Evolutionary conservation across 257 asterid species (phyloP), one percentile per base, ranked within the genome.

Genomic region (Rubia yunnanensis): DNA sequence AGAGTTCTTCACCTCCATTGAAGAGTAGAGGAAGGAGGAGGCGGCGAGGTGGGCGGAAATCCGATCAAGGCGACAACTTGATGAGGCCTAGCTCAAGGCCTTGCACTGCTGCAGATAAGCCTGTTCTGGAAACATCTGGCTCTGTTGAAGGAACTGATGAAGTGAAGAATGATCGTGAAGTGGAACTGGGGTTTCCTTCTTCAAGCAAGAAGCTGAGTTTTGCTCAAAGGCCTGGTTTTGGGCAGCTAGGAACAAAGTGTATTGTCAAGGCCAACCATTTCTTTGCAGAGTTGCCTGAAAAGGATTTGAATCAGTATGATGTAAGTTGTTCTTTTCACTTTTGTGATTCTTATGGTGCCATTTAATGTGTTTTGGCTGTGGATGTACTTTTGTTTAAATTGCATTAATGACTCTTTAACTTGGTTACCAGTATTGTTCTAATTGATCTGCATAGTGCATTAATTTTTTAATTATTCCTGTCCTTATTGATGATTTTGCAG

Each of bases 251-350:
- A 77, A 84, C 96, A 63, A 94, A 78, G 72, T 94, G 99, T 70
- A 81, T 90, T 63, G 99, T 94, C 36, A 94, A 94, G 85, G 99
- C 99, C 62, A 94, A 94, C 83, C 96, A 94, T 85, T 94, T 94
- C 86, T 78, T 86, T 68, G 92, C 96, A 35, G 95, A 90, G 73
- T 76, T 94, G 70, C 98, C 99, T 31, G 79, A 90, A 80, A 94
- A 94, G 85, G 99, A 94, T 74, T 80, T 94, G 74, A 88, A 82
- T 75, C 97, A 94, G 64, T 94, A 94, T 82, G 97, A 94, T 86
- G 99, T 94, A 83, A 88, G 95, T 62, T 70, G 26, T 69, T 50
- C 73, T 60, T 14, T 35, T 54, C 27, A 1, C 4, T 52, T 64
- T 52, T 36, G 60, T 38, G 20, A 44, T 63, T 46, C 65, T 31